Percentiles rank a stretch among this genome's conserved stretches.
Conservation (phyloP, 345 rosid genomes). For the Theobroma cacao region DNA sequence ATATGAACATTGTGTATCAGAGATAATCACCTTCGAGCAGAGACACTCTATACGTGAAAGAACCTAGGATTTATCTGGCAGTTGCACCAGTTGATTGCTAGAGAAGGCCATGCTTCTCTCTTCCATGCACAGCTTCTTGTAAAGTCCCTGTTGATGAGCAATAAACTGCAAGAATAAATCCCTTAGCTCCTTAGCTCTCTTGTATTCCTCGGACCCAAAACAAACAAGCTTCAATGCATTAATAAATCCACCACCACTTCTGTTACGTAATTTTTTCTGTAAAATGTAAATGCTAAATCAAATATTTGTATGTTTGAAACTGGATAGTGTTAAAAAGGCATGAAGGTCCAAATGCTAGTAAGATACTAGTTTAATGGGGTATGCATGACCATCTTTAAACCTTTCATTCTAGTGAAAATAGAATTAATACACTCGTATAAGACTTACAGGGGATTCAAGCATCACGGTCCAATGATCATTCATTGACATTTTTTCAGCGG, state of each 20-base stretch:
- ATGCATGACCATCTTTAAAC: not conserved
- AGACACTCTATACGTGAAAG: not conserved
- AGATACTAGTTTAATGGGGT: not conserved
- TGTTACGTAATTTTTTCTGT: slow-evolving; percentile 16
- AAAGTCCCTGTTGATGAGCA: slow-evolving; percentile 27
- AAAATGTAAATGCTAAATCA: not conserved
- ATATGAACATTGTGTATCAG: not conserved
- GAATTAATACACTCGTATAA: not conserved
- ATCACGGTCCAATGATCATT: slow-evolving; percentile 14
- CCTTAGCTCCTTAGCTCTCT: slow-evolving; percentile 28
- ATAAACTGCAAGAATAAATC: slow-evolving; percentile 34
- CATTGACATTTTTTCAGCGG: slow-evolving; percentile 15
- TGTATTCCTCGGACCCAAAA: slow-evolving; percentile 31
- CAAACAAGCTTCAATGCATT: slow-evolving; percentile 30
- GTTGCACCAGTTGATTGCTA: not conserved
- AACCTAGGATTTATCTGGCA: no score
- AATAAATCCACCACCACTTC: not conserved
- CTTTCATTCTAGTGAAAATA: not conserved
- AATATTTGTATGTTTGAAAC: not conserved
- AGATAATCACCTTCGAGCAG: not conserved
- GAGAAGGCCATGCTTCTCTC: slow-evolving; percentile 9
- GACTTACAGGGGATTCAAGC: slow-evolving; percentile 25
- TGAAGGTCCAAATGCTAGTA: not conserved
- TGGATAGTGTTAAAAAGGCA: not conserved
- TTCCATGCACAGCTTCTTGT: slow-evolving; percentile 24